A percentile compares a stretch with the other conserved stretches of the same genome.
Conservation (phyloP, 805 yeast species). For the Wickerhamiella azymoides region DNA sequence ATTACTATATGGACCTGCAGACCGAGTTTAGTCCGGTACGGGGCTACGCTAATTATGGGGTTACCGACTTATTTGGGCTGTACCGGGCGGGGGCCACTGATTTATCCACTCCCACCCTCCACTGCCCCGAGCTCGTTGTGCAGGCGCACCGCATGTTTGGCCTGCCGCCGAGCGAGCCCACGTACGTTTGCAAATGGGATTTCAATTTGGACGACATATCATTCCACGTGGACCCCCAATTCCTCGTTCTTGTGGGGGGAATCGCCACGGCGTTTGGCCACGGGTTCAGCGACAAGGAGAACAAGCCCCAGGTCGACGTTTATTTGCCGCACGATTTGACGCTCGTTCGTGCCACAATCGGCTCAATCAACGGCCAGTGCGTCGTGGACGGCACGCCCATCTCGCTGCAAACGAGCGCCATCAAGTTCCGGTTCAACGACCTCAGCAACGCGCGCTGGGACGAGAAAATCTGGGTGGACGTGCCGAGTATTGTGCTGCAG, state of each 20-base stretch:
- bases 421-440: conserved; percentile 43
- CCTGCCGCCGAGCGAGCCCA: conserved; percentile 73
- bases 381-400: conserved; percentile 22
- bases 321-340: conserved; percentile 57
- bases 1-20: conserved; percentile 82
- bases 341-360: conserved; percentile 42
- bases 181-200: conserved; percentile 86
- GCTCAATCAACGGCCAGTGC: conserved; percentile 33
- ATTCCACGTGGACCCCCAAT: conserved; percentile 38
- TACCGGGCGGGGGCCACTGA: not conserved
- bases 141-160: conserved; percentile 90
- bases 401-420: conserved; percentile 19
- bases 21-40: conserved; percentile 50
- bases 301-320: conserved; percentile 45
- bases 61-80: conserved; percentile 13
- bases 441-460: conserved; percentile 55
- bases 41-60: conserved; percentile 21
- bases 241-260: conserved; percentile 28
- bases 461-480: conserved; percentile 34
- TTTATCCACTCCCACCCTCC: conserved; percentile 11
- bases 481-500: conserved; percentile 45
- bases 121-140: conserved; percentile 9
- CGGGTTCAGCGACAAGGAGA: conserved; percentile 63
- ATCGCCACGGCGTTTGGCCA: conserved; percentile 39
- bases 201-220: conserved; percentile 48